A percentile compares a stretch with the other conserved stretches of the same genome.
Evolutionary conservation across 805 yeast genomes (phyloP).

Genomic region (Ogataea kodamae): DNA sequence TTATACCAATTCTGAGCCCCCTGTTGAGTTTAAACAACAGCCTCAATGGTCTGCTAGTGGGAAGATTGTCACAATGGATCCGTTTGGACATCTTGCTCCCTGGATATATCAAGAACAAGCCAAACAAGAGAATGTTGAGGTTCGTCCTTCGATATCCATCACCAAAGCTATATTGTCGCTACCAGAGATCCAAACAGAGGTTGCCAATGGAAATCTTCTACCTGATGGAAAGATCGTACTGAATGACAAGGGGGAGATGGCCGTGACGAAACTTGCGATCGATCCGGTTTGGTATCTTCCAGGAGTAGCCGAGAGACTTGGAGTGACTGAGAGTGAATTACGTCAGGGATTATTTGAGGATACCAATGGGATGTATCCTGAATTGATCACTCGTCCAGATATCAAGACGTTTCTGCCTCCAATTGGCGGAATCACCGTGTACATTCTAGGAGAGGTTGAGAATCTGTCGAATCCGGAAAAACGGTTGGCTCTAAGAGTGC

Average conservation of each 20-base stretch:
- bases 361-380: constrained; percentile 71
- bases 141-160: constrained; percentile 63
- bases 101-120: constrained; percentile 48
- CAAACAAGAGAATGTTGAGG: constrained; percentile 46
- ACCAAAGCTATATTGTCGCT: constrained; percentile 64
- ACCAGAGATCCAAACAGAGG: constrained; percentile 55
- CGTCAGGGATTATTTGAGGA: constrained; percentile 63
- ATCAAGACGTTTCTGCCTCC: constrained; percentile 65
- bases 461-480: constrained; percentile 48
- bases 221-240: constrained; percentile 62
- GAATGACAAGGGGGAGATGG: constrained; percentile 57
- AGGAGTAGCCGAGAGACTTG: constrained; percentile 62
- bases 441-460: constrained; percentile 61
- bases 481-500: constrained; percentile 56
- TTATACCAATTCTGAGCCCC: constrained; percentile 62
- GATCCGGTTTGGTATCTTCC: constrained; percentile 74
- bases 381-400: constrained; percentile 63
- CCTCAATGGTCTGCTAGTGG: constrained; percentile 53
- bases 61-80: constrained; percentile 64
- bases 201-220: constrained; percentile 45
- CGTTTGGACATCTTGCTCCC: constrained; percentile 65
- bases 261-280: constrained; percentile 60
- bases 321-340: constrained; percentile 51
- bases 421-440: constrained; percentile 64
- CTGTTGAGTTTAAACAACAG: constrained; percentile 50